Evolutionary conservation across 345 rosid species (phyloP).

Genomic region (Salix udensis): DNA sequence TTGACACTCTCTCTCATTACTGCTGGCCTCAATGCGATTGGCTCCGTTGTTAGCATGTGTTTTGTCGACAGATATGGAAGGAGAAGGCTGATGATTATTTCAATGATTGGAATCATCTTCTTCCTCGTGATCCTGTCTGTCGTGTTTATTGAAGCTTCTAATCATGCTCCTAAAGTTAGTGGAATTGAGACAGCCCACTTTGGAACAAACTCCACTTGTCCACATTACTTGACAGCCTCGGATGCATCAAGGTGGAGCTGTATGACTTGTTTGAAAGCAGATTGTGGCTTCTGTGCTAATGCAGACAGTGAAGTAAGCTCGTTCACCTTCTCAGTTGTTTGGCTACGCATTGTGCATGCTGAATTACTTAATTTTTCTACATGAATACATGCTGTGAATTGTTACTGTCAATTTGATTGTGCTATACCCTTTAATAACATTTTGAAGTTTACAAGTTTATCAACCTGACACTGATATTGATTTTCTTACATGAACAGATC

Average conservation of each 20-base stretch:
- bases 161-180: constrained; percentile 50
- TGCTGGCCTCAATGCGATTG: constrained; percentile 72
- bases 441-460: not conserved
- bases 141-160: constrained; percentile 59
- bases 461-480: not conserved
- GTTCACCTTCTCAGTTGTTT: not conserved
- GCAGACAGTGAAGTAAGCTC: constrained; percentile 32
- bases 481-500: constrained; percentile 19
- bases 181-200: constrained; percentile 34
- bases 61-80: constrained; percentile 83
- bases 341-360: not conserved
- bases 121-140: constrained; percentile 51
- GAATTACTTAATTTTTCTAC: not conserved
- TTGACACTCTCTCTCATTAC: constrained; percentile 80
- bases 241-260: constrained; percentile 56
- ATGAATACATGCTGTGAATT: too few species aligned
- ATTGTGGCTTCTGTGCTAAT: constrained; percentile 62
- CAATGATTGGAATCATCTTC: constrained; percentile 66
- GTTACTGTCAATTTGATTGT: not conserved
- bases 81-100: constrained; percentile 69
- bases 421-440: too few species aligned
- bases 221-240: constrained; percentile 25
- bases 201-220: constrained; percentile 63
- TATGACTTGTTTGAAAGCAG: constrained; percentile 60
- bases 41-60: constrained; percentile 70